Conservation (phyloP, 257 asterid species). For the Euphrasia confusa region DNA sequence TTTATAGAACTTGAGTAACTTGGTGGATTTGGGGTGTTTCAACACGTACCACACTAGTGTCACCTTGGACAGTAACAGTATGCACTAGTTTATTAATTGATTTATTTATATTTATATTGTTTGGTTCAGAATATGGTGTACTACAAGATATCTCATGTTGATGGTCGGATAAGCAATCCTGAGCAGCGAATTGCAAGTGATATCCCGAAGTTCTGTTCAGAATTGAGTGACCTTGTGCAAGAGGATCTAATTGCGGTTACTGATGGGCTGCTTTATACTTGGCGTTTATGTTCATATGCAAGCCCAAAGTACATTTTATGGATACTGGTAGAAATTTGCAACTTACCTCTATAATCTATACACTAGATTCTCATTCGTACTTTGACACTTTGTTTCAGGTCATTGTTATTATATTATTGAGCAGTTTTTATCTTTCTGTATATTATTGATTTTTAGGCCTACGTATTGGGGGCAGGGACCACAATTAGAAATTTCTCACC, state of each 20-base stretch:
- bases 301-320: constrained; percentile 95
- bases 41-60: constrained; percentile 15
- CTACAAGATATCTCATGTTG: constrained; percentile 97
- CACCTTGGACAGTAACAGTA: neutral
- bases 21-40: constrained; percentile 1
- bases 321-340: constrained; percentile 64
- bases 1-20: constrained; percentile 6
- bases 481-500: constrained; percentile 84
- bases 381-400: constrained; percentile 13
- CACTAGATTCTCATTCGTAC: constrained; percentile 16
- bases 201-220: constrained; percentile 91
- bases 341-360: constrained; percentile 12
- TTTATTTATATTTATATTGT: constrained; percentile 20
- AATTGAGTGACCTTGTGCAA: constrained; percentile 96
- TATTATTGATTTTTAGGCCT: constrained; percentile 59
- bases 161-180: constrained; percentile 89
- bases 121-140: constrained; percentile 86
- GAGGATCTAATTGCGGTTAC: constrained; percentile 91
- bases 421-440: constrained; percentile 25
- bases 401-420: constrained; percentile 16
- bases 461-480: constrained; percentile 92
- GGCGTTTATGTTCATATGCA: constrained; percentile 99
- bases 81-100: constrained; percentile 10
- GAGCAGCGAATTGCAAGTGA: constrained; percentile 99
- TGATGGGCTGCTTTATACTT: constrained; percentile 86